A percentile compares a stretch with the other conserved stretches of the same genome.
Conservation (phyloP, 2,329 filamentous ascomycete genomes). For the Sclerotinia glacialis region DNA sequence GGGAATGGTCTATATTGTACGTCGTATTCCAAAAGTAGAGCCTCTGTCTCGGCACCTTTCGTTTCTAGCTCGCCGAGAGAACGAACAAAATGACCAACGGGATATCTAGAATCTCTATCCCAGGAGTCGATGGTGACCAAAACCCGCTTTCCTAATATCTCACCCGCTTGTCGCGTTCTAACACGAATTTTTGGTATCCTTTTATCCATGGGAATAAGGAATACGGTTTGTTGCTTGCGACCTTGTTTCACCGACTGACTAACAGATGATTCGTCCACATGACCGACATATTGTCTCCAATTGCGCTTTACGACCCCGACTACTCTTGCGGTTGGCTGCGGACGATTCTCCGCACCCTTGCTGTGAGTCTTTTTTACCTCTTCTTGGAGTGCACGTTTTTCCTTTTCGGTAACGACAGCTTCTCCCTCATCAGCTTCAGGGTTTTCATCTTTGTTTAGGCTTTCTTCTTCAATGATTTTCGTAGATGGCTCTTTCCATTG, state of each 20-base stretch:
- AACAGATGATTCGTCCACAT: constrained; percentile 84
- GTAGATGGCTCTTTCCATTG: constrained; percentile 97
- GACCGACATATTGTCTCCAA: constrained; percentile 96
- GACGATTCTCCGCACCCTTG: constrained; percentile 68
- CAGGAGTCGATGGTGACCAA: constrained; percentile 92
- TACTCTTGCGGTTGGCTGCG: constrained; percentile 87
- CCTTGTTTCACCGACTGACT: constrained; percentile 71
- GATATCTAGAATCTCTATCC: constrained; percentile 91
- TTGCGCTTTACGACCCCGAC: constrained; percentile 93
- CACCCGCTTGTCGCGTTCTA: constrained; percentile 82
- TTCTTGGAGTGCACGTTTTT: constrained; percentile 83
- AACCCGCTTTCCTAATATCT: constrained; percentile 86
- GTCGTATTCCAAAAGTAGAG: constrained; percentile 88
- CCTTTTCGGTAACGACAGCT: constrained; percentile 81
- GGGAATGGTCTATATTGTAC: constrained; percentile 97
- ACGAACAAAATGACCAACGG: constrained; percentile 88
- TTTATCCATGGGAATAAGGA: constrained; percentile 97
- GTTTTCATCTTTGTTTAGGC: constrained; percentile 88
- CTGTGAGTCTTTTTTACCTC: constrained; percentile 85
- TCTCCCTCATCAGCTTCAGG: constrained; percentile 75
- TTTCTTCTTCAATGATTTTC: constrained; percentile 93
- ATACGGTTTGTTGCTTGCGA: constrained; percentile 85
- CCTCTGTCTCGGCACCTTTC: constrained; percentile 97
- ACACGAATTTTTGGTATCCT: constrained; percentile 94
- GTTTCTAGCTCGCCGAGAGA: constrained; percentile 91